Evolutionary conservation across 78 protist species (phyloP), one percentile per base, ranked within the genome.

Genomic region (Protostelium mycophagum): DNA sequence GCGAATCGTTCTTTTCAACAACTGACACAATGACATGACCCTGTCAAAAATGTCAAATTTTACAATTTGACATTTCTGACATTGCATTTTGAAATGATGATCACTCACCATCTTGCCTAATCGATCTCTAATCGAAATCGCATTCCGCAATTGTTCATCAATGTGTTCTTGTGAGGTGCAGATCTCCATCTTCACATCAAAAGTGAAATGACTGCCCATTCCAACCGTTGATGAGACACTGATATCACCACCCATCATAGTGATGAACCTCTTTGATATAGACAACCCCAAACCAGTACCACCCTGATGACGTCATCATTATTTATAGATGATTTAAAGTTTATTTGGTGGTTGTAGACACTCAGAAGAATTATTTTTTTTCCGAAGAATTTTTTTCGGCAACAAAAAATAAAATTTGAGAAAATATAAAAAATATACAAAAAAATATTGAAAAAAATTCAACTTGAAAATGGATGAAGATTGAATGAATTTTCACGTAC

Each of bases 231-330:
- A 88, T 34, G 38, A 37, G 38, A 89, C 73, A 1, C 84, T 16
- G 28, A 90, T 90, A 0, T 85, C 84, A 28, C 92, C 92, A 83
- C 38, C 35, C 92, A 90, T 90, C 86, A 86, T 23, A n/a, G 51
- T 86, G 1, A 90, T 84, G 86, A 90, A 84, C 37, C 87, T 85
- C 63, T 90, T 90, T 86, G 85, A 85, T 31, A 90, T 90, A 28
- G 92, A 37, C 36, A 90, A 37, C 28, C 92, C 92, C 38, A 90
- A 88, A 86, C 92, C 92, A n/a, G 92, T 73, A 0, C 92, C 92
- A n/a, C 89, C 88, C 38, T 90, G 38, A 0, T 35, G 35, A n/a
- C n/a, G n/a, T n/a, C n/a, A n/a, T n/a, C n/a, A n/a, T n/a, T n/a
- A n/a, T n/a, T n/a, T n/a, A n/a, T n/a, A n/a, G n/a, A n/a, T n/a